phyloP scores from a whole-genome alignment of 495 filamentous ascomycete genomes.

The Aspergillus sparsus region DNA sequence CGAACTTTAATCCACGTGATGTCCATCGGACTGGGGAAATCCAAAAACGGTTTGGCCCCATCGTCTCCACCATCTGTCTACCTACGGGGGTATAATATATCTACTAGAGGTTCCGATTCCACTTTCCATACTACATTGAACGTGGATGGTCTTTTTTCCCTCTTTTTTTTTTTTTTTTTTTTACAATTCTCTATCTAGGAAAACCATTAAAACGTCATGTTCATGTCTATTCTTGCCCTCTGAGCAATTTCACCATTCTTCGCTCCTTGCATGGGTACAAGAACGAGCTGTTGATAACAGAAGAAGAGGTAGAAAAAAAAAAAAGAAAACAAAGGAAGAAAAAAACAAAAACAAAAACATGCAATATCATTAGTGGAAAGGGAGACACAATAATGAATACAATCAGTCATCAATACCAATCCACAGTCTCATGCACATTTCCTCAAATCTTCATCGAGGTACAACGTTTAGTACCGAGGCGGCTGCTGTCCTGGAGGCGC shows the following conservation, averaged over 20 bases:
- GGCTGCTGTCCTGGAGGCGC: slow-evolving; percentile 7
- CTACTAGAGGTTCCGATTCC: no score
- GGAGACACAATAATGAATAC: slow-evolving; percentile 10
- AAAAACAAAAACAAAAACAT: slow-evolving; percentile 3
- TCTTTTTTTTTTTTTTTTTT: neutral
- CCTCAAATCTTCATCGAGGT: neutral
- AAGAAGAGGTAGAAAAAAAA: neutral
- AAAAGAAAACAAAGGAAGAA: slow-evolving; percentile 1
- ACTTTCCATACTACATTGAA: no score
- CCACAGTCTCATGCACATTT: neutral
- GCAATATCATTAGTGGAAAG: no score
- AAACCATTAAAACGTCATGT: neutral
- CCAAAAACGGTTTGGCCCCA: no score
- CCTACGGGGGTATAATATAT: no score
- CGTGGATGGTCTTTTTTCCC: neutral
- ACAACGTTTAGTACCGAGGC: slow-evolving; percentile 1
- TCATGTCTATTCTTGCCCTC: neutral
- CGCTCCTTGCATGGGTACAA: neutral
- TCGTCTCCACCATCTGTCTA: no score
- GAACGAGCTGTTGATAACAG: neutral
- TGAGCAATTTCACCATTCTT: neutral
- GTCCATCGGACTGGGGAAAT: no score
- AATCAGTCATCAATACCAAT: neutral
- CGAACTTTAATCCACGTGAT: no score
- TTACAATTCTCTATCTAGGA: neutral